Conservation (phyloP, 2,329 filamentous ascomycete genomes). For the Ophiocordyceps camponoti-floridani region DNA sequence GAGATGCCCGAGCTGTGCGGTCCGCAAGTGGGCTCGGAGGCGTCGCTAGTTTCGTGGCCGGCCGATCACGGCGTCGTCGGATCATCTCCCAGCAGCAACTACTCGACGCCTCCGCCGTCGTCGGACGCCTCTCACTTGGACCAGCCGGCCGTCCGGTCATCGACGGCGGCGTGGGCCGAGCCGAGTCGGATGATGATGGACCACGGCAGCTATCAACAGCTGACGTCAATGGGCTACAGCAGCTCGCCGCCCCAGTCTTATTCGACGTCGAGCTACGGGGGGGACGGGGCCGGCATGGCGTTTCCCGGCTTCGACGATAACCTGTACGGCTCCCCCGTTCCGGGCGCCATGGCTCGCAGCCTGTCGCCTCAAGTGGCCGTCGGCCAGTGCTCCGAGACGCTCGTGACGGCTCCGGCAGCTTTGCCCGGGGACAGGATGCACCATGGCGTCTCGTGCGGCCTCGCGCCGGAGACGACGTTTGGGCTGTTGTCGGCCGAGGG, state of each 20-base stretch:
- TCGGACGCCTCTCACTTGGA: conserved; percentile 17
- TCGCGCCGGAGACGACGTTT: conserved; percentile 22
- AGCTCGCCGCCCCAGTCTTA: conserved; percentile 10
- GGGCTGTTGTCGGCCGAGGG: conserved; percentile 13
- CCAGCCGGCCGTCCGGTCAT: conserved; percentile 9
- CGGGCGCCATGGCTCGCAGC: conserved; percentile 27
- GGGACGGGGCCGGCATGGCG: conserved; percentile 9
- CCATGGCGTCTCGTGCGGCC: conserved; percentile 17
- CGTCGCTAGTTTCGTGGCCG: conserved; percentile 8
- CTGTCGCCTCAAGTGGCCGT: conserved; percentile 27
- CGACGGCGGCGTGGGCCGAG: conserved; percentile 15
- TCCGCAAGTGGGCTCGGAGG: neutral
- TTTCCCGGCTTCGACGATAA: conserved; percentile 19
- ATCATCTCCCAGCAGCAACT: conserved; percentile 27
- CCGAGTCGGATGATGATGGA: conserved; percentile 5
- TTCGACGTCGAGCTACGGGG: conserved; percentile 16
- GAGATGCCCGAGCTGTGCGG: conserved; percentile 7
- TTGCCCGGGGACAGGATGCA: conserved; percentile 15
- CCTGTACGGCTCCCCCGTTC: conserved; percentile 17
- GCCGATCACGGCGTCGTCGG: conserved; percentile 24
- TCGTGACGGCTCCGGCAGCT: conserved; percentile 26
- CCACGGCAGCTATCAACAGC: conserved; percentile 6
- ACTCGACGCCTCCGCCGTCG: conserved; percentile 21
- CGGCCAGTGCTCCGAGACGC: conserved; percentile 27
- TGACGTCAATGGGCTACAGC: conserved; percentile 11